Conservation (phyloP, 139 green algal genomes). For the Chlamydomonas eustigma region DNA sequence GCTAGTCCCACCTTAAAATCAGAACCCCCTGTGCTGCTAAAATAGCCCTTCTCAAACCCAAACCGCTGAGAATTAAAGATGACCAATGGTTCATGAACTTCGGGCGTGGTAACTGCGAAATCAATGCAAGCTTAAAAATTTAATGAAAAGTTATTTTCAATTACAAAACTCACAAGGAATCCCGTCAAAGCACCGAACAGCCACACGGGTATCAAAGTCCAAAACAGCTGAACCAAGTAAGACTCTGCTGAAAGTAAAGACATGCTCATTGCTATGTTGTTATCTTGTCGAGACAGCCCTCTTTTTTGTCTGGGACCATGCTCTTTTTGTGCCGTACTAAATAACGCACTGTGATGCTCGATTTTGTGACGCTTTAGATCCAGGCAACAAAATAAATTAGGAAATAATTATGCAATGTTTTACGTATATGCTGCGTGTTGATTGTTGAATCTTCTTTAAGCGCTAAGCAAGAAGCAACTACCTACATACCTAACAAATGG, state of each 20-base stretch:
- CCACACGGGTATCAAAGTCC: neutral
- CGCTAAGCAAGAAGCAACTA: no score
- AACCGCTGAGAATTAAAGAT: neutral
- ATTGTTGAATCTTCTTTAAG: no score
- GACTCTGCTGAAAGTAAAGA: neutral
- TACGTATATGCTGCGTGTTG: no score
- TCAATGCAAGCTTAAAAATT: neutral
- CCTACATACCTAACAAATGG: no score
- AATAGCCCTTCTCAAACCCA: neutral
- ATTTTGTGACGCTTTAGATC: no score
- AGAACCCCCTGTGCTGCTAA: neutral
- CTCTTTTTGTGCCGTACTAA: no score
- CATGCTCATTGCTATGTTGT: no score
- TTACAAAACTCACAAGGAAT: neutral
- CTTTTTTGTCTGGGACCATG: no score
- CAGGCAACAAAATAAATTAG: no score
- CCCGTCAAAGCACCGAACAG: neutral
- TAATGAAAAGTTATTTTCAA: neutral
- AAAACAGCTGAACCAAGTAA: conserved; percentile 2
- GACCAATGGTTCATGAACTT: neutral
- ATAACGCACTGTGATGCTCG: no score
- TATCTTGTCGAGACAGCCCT: no score
- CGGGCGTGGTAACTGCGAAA: conserved; percentile 5
- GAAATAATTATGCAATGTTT: no score
- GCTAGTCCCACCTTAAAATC: conserved; percentile 8